phyloP scores from a whole-genome alignment of 164 flowering plant species.

The Vitis rotundifolia region DNA sequence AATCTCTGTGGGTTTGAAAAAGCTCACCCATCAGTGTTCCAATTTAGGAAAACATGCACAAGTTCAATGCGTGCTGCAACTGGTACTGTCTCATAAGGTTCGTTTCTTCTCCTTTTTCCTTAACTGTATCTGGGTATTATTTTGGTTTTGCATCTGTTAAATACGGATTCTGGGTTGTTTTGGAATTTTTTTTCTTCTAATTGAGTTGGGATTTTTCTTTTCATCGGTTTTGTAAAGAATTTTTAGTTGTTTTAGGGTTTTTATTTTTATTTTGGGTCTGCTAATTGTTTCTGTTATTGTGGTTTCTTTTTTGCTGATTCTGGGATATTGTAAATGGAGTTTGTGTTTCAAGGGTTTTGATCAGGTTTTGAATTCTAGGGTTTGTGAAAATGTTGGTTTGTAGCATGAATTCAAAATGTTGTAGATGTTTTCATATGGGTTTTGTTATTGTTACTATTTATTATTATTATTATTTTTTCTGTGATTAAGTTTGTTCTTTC shows the following conservation, averaged over 20 bases:
- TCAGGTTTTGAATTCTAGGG: too few species aligned
- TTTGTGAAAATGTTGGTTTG: too few species aligned
- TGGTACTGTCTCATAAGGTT: not conserved
- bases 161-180: not conserved
- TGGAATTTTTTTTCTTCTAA: not conserved
- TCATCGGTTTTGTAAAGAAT: not conserved
- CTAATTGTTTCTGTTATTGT: not conserved
- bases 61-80: not conserved
- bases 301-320: not conserved
- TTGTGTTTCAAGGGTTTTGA: slow-evolving; percentile 5
- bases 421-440: too few species aligned
- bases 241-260: not conserved
- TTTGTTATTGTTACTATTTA: too few species aligned
- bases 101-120: not conserved
- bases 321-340: not conserved
- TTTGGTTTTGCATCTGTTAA: not conserved
- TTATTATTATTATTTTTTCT: too few species aligned
- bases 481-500: too few species aligned
- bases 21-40: not conserved
- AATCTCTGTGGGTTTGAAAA: not conserved
- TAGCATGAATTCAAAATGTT: too few species aligned
- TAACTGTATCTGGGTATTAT: not conserved
- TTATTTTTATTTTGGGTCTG: not conserved
- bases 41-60: not conserved
- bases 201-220: not conserved